Conservation (phyloP, 306 rosid genomes). For the Vigna radiata region DNA sequence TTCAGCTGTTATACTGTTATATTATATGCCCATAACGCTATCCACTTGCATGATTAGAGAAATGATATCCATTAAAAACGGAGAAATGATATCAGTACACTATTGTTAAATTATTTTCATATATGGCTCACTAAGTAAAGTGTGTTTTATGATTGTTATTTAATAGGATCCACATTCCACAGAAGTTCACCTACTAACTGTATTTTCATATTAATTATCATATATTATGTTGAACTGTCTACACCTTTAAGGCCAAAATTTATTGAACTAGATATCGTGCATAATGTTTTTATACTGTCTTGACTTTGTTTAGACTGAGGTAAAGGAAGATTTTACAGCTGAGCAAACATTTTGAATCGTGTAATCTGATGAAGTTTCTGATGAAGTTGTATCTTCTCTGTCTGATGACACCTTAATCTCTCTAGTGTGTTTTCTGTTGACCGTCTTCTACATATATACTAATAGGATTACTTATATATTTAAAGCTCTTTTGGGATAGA, state of each 20-base stretch:
- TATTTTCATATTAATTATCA: background rate
- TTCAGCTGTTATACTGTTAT: too few relatives aligned
- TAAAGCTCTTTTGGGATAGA: too few relatives aligned
- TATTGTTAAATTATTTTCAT: background rate
- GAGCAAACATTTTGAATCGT: conserved; percentile 84
- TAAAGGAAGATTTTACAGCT: conserved; percentile 78
- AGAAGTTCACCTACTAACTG: background rate
- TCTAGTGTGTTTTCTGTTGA: too few relatives aligned
- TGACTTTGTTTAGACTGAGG: conserved; percentile 74
- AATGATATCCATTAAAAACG: background rate
- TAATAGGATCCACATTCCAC: background rate
- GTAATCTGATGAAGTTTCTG: too few relatives aligned
- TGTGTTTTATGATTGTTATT: background rate
- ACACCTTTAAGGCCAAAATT: background rate
- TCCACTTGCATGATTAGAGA: too few relatives aligned
- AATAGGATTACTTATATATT: too few relatives aligned
- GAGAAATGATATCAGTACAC: background rate
- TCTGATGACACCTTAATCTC: too few relatives aligned
- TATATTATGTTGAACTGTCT: conserved; percentile 27
- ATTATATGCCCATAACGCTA: too few relatives aligned
- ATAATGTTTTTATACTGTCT: conserved; percentile 14
- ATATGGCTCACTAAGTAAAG: background rate
- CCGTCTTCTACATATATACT: too few relatives aligned
- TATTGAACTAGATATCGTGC: conserved; percentile 35
- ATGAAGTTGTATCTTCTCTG: too few relatives aligned